phyloP scores from a whole-genome alignment of 2,329 filamentous ascomycete genomes.

The Aspergillus quadrilineatus region DNA sequence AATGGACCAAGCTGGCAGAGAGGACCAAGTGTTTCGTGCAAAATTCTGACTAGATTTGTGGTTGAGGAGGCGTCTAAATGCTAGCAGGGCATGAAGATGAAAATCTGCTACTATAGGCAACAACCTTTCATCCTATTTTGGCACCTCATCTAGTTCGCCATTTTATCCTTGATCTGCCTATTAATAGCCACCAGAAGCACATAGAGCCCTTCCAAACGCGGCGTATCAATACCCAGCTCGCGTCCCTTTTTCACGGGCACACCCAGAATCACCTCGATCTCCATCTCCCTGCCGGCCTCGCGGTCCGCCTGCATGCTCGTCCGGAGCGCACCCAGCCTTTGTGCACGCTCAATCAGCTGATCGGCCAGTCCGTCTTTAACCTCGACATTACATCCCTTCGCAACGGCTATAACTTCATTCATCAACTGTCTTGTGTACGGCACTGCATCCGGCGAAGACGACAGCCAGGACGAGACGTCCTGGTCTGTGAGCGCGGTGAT shows the following conservation, averaged over 20 bases:
- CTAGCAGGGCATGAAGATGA: too few relatives aligned
- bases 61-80: too few relatives aligned
- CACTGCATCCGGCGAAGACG: conserved; percentile 41
- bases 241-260: conserved; percentile 41
- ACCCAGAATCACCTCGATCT: conserved; percentile 50
- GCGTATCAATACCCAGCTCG: conserved; percentile 41
- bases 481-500: conserved; percentile 45
- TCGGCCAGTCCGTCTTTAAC: conserved; percentile 40
- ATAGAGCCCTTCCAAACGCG: conserved; percentile 42
- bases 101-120: too few relatives aligned
- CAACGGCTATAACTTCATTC: conserved; percentile 46
- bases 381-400: conserved; percentile 37
- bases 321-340: conserved; percentile 40
- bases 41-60: too few relatives aligned
- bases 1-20: too few relatives aligned
- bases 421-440: conserved; percentile 43
- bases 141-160: too few relatives aligned
- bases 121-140: too few relatives aligned
- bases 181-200: conserved; percentile 32
- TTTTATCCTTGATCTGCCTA: background rate
- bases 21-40: too few relatives aligned
- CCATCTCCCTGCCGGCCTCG: conserved; percentile 43
- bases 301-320: conserved; percentile 50
- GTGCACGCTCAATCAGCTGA: conserved; percentile 39
- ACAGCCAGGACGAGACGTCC: conserved; percentile 45